Conservation (phyloP, 176 grass and related monocot species). For the Bolboschoenus planiculmis region DNA sequence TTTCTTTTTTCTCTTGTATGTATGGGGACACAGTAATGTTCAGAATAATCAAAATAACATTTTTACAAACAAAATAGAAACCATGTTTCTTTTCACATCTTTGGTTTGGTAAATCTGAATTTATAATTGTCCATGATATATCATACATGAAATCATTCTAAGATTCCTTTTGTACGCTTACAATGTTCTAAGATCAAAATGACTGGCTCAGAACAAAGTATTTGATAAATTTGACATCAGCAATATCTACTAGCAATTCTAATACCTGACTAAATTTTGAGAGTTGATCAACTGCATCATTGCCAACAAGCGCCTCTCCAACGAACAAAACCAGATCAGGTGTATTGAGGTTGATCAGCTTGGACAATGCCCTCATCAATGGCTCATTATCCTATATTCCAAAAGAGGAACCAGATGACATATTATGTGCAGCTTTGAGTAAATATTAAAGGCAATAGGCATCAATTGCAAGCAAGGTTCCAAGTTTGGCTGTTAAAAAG, state of each 20-base stretch:
- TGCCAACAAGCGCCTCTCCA: constrained; percentile 91
- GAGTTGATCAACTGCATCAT: constrained; percentile 90
- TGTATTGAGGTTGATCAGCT: constrained; percentile 90
- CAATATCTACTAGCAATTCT: neutral
- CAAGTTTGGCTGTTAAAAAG: neutral
- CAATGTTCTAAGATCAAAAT: neutral
- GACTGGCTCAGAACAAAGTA: neutral
- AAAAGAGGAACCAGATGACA: neutral
- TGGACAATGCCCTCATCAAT: constrained; percentile 94
- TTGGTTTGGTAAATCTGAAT: neutral
- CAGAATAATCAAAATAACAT: neutral
- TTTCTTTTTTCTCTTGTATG: too few species aligned
- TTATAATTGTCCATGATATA: neutral
- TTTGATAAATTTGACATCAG: neutral
- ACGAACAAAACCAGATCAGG: constrained; percentile 91
- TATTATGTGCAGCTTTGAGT: neutral
- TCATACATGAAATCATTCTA: neutral
- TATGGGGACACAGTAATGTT: too few species aligned
- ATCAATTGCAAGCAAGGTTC: neutral
- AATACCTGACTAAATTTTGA: constrained; percentile 88
- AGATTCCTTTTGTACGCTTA: neutral
- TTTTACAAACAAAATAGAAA: neutral
- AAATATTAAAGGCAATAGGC: neutral
- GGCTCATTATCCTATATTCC: constrained; percentile 77
- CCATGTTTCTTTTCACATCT: neutral